Percentiles rank a stretch among this genome's conserved stretches.
Conservation (phyloP, 768 basidiomycete genomes). For the Russula virescens region DNA sequence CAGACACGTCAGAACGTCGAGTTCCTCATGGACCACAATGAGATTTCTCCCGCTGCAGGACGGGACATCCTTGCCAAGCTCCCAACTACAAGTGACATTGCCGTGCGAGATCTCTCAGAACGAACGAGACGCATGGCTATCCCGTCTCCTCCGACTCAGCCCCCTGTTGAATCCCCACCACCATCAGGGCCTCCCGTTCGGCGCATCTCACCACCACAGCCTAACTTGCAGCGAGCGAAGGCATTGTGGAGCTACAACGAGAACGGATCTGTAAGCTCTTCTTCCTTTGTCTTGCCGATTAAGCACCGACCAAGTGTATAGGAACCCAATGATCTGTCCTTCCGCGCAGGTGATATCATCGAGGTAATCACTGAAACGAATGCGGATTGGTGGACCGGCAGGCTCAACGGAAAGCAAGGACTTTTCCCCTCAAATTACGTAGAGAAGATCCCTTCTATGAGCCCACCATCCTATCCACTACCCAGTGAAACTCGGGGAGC, state of each 20-base stretch:
- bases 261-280: slow-evolving; percentile 40
- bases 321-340: slow-evolving; percentile 78
- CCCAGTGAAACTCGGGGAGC: slow-evolving; percentile 2
- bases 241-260: slow-evolving; percentile 68
- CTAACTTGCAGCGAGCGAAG: slow-evolving; percentile 36
- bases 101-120: slow-evolving; percentile 21
- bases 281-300: background rate
- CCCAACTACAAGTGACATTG: slow-evolving; percentile 26
- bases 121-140: slow-evolving; percentile 24
- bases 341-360: slow-evolving; percentile 68
- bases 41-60: slow-evolving; percentile 39
- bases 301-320: slow-evolving; percentile 29
- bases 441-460: slow-evolving; percentile 41
- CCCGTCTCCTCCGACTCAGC: slow-evolving; percentile 5
- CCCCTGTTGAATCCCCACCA: slow-evolving; percentile 10
- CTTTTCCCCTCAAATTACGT: slow-evolving; percentile 77
- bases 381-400: slow-evolving; percentile 84
- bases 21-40: slow-evolving; percentile 40
- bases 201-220: slow-evolving; percentile 25
- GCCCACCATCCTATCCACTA: slow-evolving; percentile 24
- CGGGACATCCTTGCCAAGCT: slow-evolving; percentile 38
- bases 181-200: slow-evolving; percentile 20
- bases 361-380: slow-evolving; percentile 78
- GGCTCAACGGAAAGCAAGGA: slow-evolving; percentile 54
- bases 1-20: slow-evolving; percentile 45